phyloP scores from a whole-genome alignment of 2,329 filamentous ascomycete species.

The Claviceps cyperi region DNA sequence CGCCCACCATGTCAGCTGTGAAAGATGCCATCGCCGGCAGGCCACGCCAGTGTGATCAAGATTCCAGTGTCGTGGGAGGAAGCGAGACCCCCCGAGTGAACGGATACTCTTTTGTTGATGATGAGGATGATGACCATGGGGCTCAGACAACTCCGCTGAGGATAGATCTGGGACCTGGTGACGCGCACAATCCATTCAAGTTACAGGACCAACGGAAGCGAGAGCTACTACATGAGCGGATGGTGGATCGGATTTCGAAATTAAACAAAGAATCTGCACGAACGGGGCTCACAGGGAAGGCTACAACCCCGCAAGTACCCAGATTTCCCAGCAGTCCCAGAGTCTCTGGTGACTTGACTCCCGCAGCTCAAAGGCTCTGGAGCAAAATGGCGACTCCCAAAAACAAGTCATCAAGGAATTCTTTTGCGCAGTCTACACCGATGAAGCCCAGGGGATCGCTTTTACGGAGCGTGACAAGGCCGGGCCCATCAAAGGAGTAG shows the following conservation, averaged over 20 bases:
- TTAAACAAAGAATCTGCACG: constrained; percentile 51
- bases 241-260: constrained; percentile 70
- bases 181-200: constrained; percentile 65
- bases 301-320: constrained; percentile 47
- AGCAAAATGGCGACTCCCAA: constrained; percentile 40
- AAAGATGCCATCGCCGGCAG: constrained; percentile 70
- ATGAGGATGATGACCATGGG: constrained; percentile 41
- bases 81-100: constrained; percentile 81
- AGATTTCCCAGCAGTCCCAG: constrained; percentile 54
- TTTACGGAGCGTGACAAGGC: constrained; percentile 19
- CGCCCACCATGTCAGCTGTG: constrained; percentile 72
- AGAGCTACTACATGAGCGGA: constrained; percentile 69
- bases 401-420: constrained; percentile 16
- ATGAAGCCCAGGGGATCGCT: constrained; percentile 25
- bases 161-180: constrained; percentile 44
- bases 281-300: constrained; percentile 44
- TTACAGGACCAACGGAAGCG: constrained; percentile 60
- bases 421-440: constrained; percentile 24
- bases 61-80: constrained; percentile 41
- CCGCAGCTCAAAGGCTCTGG: constrained; percentile 57
- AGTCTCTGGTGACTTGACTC: constrained; percentile 46
- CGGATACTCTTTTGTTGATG: constrained; percentile 88
- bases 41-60: constrained; percentile 46
- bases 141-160: constrained; percentile 16
- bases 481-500: constrained; percentile 11